Conservation (phyloP, 2,329 filamentous ascomycete genomes). For the Exophiala spinifera region DNA sequence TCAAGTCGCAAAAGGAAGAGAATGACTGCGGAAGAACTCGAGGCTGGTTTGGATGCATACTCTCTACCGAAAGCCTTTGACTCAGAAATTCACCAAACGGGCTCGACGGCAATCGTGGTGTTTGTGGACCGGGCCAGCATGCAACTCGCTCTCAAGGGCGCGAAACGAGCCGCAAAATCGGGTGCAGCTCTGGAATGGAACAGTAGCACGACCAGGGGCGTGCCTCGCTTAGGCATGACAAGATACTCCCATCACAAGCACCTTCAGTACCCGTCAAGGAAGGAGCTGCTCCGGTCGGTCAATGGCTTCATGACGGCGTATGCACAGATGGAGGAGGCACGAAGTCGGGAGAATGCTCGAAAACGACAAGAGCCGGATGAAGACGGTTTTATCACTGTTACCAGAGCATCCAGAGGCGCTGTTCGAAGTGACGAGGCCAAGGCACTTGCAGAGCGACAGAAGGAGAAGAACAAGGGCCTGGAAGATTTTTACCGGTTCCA, state of each 20-base stretch:
- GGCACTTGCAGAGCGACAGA: constrained; percentile 54
- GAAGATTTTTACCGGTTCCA: constrained; percentile 84
- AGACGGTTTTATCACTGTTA: constrained; percentile 93
- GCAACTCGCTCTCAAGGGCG: constrained; percentile 72
- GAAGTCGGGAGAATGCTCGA: constrained; percentile 59
- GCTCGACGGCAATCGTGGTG: constrained; percentile 74
- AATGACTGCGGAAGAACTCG: constrained; percentile 47
- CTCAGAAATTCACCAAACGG: constrained; percentile 65
- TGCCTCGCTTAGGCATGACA: constrained; percentile 54
- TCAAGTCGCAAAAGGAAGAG: constrained; percentile 56
- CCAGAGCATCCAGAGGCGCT: constrained; percentile 70
- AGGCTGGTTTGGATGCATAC: constrained; percentile 57
- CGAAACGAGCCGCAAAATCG: constrained; percentile 57
- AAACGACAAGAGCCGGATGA: constrained; percentile 80
- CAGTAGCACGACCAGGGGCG: constrained; percentile 55
- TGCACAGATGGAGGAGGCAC: constrained; percentile 61
- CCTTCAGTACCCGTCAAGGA: constrained; percentile 67
- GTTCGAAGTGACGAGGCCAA: constrained; percentile 69
- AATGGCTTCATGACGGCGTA: constrained; percentile 87
- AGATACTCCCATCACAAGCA: constrained; percentile 64
- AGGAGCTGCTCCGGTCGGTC: constrained; percentile 66
- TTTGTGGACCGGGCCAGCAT: constrained; percentile 81
- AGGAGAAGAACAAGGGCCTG: constrained; percentile 62
- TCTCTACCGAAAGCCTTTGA: constrained; percentile 72
- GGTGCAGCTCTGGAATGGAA: constrained; percentile 66